phyloP scores from a whole-genome alignment of 1,284 basidiomycete genomes.

The Marasmius oreades region DNA sequence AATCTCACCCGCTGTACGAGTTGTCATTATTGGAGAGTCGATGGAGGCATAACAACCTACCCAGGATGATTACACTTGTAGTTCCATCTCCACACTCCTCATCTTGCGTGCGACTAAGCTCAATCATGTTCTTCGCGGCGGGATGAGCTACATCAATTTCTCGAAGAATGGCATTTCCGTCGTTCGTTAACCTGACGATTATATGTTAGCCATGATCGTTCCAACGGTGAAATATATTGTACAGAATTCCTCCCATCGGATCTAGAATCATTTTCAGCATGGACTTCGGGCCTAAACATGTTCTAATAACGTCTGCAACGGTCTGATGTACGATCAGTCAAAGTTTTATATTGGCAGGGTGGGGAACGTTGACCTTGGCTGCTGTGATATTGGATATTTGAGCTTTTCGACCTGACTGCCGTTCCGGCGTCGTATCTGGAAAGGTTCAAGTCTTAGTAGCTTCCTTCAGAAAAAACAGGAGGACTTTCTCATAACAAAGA shows the following conservation, averaged over 20 bases:
- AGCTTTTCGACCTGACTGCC: slow-evolving; percentile 92
- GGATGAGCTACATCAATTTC: slow-evolving; percentile 99
- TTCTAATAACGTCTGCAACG: slow-evolving; percentile 97
- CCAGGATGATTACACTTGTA: slow-evolving; percentile 95
- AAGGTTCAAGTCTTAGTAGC: slow-evolving; percentile 2
- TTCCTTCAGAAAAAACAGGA: neutral
- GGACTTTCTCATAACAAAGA: slow-evolving; percentile 70
- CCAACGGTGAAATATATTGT: slow-evolving; percentile 29
- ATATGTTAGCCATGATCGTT: slow-evolving; percentile 1
- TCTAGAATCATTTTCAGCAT: slow-evolving; percentile 99
- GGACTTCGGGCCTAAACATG: slow-evolving; percentile 95
- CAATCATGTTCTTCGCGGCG: slow-evolving; percentile 99
- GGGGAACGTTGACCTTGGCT: slow-evolving; percentile 69
- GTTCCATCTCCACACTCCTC: slow-evolving; percentile 99
- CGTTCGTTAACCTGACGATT: slow-evolving; percentile 82
- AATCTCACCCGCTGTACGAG: slow-evolving; percentile 85
- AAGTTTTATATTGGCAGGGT: neutral
- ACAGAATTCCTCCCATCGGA: slow-evolving; percentile 97
- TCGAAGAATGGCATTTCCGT: slow-evolving; percentile 95
- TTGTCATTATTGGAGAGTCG: neutral
- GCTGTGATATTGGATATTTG: slow-evolving; percentile 97
- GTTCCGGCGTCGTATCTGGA: slow-evolving; percentile 87
- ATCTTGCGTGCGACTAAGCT: slow-evolving; percentile 95
- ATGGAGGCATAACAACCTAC: slow-evolving; percentile 39
- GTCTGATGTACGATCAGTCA: slow-evolving; percentile 51